A percentile compares a stretch with the other conserved stretches of the same genome.
Conservation (phyloP, 768 basidiomycete genomes). For the Daedalea quercina region DNA sequence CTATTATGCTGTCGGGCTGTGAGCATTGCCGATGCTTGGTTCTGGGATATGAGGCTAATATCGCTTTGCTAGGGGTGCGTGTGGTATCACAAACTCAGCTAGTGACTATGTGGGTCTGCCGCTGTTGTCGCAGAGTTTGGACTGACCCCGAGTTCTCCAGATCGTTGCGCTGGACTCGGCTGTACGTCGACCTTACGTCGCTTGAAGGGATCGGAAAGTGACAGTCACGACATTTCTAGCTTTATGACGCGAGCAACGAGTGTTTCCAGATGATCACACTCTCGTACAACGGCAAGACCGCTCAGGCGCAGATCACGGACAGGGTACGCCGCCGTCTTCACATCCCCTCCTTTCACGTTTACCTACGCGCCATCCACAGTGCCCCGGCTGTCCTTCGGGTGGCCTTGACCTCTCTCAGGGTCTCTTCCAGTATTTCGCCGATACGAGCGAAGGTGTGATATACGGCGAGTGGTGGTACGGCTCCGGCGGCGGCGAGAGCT, state of each 20-base stretch:
- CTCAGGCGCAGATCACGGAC: constrained; percentile 55
- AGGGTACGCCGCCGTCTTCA: constrained; percentile 31
- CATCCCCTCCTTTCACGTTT: neutral
- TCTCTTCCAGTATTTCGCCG: constrained; percentile 59
- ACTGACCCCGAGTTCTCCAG: constrained; percentile 11
- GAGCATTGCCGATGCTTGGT: constrained; percentile 9
- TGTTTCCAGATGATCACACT: constrained; percentile 62
- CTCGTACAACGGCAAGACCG: constrained; percentile 51
- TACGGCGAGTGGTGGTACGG: constrained; percentile 56
- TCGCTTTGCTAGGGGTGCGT: constrained; percentile 23
- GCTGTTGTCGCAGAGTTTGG: neutral
- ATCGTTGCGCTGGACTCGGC: constrained; percentile 31
- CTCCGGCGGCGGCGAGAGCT: constrained; percentile 27
- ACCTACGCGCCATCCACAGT: constrained; percentile 31
- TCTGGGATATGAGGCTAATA: neutral
- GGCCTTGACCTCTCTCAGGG: constrained; percentile 66
- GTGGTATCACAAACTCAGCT: constrained; percentile 24
- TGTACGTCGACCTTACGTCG: constrained; percentile 19
- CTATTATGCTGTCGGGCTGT: constrained; percentile 32
- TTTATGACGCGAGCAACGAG: constrained; percentile 12
- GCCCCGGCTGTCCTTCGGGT: constrained; percentile 56
- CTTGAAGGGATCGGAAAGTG: neutral
- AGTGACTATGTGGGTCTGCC: constrained; percentile 25
- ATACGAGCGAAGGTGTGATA: constrained; percentile 43
- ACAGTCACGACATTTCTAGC: neutral